A percentile compares a stretch with the other conserved stretches of the same genome.
phyloP scores from a whole-genome alignment of 345 rosid species.

The Camelina sativa region DNA sequence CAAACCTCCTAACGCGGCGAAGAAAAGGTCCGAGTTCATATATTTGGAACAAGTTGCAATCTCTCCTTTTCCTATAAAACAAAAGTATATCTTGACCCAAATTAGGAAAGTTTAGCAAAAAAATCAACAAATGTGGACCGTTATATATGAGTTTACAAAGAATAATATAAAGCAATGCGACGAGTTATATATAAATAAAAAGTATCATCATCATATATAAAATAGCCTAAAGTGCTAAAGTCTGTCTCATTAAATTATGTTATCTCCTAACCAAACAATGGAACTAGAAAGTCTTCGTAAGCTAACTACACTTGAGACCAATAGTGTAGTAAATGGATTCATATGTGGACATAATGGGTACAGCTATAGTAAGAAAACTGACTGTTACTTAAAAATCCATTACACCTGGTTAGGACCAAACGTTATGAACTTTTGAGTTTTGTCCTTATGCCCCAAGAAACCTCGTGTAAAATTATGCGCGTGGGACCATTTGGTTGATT shows the following conservation, averaged over 20 bases:
- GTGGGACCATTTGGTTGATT: conserved; percentile 35
- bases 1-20: conserved; percentile 74
- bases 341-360: conserved; percentile 33
- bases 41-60: conserved; percentile 58
- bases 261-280: conserved; percentile 34
- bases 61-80: conserved; percentile 67
- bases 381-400: conserved; percentile 28
- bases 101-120: conserved; percentile 17
- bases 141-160: conserved; percentile 1
- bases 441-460: conserved; percentile 30
- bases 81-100: background rate
- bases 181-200: background rate
- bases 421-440: conserved; percentile 33
- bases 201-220: conserved; percentile 7
- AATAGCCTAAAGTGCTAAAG: conserved; percentile 16
- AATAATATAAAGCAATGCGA: background rate
- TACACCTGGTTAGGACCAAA: conserved; percentile 34
- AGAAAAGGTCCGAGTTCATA: conserved; percentile 65
- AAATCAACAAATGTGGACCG: background rate
- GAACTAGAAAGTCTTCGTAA: conserved; percentile 33
- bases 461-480: conserved; percentile 38
- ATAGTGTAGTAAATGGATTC: background rate
- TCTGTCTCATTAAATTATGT: conserved; percentile 29
- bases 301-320: conserved; percentile 26
- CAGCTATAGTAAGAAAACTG: conserved; percentile 21